Evolutionary conservation across 305 asterid genomes (phyloP), one percentile per base, ranked within the genome.

Genomic region (Andrographis paniculata): DNA sequence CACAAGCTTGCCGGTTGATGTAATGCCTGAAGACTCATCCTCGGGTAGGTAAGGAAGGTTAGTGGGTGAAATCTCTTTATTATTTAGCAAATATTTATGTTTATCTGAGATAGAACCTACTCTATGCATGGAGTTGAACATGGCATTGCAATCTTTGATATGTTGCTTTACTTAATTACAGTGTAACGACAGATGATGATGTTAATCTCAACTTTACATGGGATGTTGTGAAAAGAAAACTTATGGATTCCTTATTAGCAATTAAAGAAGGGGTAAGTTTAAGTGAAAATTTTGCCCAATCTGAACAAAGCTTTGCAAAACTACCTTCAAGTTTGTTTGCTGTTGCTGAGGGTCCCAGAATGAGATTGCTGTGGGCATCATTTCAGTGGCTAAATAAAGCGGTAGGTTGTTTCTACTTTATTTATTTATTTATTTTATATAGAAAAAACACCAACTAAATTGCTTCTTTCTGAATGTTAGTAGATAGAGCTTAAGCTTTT

Each of bases 1-100:
- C 58, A 61, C 61, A 39, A 66, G 64, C 54, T 38, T 20, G 21
- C 56, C 77, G 27, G 53, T 36, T 64, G 72, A 73, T 35, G 63
- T 57, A 56, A 65, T 55, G 65, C 71, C 76, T 43, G 71, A 72
- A 46, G 72, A 48, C 52, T 48, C 86, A 56, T 65, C 93, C 62
- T 55, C 74, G 65, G 99, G 96, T 87, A 83, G 99, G 99, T 87
- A 91, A 80, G 99, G 71, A 75, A 72, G 82, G 81, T 74, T 67
- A 53, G 68, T 60, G 67, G 73, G 65, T 49, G 50, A 55, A 60
- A 54, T 54, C 24, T 60, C 65, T 40, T 64, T 64, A 57, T 45
- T 20, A 53, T 55, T 57, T 60, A 56, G 47, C 59, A 30, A 50
- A 45, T 69, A 45, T 58, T 31, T 40, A n/a, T 35, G 27, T 28